phyloP scores from a whole-genome alignment of 116 monocot genomes.

The Zostera marina region DNA sequence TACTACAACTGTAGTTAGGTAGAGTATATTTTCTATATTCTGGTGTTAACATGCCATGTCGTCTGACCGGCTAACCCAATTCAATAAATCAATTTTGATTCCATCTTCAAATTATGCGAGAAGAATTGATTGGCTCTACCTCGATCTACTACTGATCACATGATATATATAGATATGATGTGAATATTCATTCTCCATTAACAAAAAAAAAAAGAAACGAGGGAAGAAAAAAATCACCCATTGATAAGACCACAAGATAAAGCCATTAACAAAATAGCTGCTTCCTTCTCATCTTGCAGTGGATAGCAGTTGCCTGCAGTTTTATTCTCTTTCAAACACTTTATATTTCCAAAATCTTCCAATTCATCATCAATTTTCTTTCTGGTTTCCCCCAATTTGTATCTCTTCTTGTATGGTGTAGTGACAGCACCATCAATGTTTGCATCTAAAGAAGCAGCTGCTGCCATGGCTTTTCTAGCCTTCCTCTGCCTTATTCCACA shows the following conservation, averaged over 20 bases:
- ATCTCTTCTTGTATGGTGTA: slow-evolving; percentile 59
- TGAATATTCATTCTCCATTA: too few species aligned
- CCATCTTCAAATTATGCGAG: too few species aligned
- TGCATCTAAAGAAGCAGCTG: slow-evolving; percentile 14
- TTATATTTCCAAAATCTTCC: slow-evolving; percentile 19
- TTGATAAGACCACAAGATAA: slow-evolving; percentile 41
- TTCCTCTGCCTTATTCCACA: slow-evolving; percentile 76
- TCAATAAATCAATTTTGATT: too few species aligned
- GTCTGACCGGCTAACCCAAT: too few species aligned
- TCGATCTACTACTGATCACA: too few species aligned
- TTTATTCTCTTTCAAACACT: slow-evolving; percentile 20
- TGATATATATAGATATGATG: too few species aligned
- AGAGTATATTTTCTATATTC: too few species aligned
- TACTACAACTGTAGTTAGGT: too few species aligned
- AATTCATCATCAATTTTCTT: slow-evolving; percentile 14
- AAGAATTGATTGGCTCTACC: too few species aligned
- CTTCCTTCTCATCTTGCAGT: slow-evolving; percentile 41
- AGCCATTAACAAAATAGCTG: slow-evolving; percentile 51
- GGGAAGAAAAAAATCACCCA: slow-evolving; percentile 5
- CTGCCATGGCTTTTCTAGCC: slow-evolving; percentile 47
- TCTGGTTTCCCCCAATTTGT: slow-evolving; percentile 21
- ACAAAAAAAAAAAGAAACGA: too few species aligned
- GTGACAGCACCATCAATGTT: slow-evolving; percentile 7
- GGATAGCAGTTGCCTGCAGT: slow-evolving; percentile 21
- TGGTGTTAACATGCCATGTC: too few species aligned